phyloP scores from a whole-genome alignment of 176 grass and related monocot genomes.

The Luzula sylvatica region DNA sequence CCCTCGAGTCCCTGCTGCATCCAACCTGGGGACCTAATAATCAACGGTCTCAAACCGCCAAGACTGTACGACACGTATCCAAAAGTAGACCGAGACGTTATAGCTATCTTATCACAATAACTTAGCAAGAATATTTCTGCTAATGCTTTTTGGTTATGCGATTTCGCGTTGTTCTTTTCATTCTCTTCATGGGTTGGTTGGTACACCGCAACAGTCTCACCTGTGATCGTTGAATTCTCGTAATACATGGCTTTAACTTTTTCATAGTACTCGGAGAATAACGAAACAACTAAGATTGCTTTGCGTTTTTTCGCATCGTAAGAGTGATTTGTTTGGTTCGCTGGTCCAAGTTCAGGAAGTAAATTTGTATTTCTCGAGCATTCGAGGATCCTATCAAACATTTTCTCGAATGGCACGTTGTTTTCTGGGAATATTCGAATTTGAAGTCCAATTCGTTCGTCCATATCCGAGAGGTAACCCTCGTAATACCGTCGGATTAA shows the following conservation, averaged over 20 bases:
- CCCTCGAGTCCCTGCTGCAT: background rate
- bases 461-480: background rate
- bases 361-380: background rate
- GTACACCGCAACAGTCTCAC: conserved; percentile 27
- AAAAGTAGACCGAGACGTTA: conserved; percentile 34
- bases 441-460: background rate
- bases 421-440: conserved; percentile 4
- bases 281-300: conserved; percentile 21
- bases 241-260: conserved; percentile 24
- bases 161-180: conserved; percentile 5
- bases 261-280: conserved; percentile 28
- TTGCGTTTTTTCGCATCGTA: background rate
- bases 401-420: conserved; percentile 13
- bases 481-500: conserved; percentile 12
- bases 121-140: too few species aligned
- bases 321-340: background rate
- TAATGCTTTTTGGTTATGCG: conserved; percentile 32
- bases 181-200: conserved; percentile 40
- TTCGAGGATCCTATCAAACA: background rate
- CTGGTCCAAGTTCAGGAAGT: background rate
- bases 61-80: conserved; percentile 43
- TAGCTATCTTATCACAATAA: conserved; percentile 18
- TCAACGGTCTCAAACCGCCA: conserved; percentile 32
- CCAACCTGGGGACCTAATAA: conserved; percentile 11
- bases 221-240: background rate